A percentile compares a stretch with the other conserved stretches of the same genome.
phyloP scores from a whole-genome alignment of 2,329 filamentous ascomycete genomes.

The Bipolaris cookei region DNA sequence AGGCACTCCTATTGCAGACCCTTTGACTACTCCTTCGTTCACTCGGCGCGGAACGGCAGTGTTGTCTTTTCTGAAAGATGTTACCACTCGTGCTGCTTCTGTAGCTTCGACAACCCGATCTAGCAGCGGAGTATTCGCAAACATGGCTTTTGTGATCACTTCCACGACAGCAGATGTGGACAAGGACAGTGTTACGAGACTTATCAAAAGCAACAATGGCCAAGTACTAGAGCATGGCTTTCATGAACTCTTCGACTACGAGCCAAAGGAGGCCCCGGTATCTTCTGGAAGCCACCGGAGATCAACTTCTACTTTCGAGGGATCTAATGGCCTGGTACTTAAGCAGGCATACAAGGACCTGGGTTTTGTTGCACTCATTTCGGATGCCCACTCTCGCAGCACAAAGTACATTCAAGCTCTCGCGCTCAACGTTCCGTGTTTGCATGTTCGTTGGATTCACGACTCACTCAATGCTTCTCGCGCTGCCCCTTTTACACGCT shows the following conservation, averaged over 20 bases:
- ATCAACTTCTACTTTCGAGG: slow-evolving; percentile 22
- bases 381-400: slow-evolving; percentile 83
- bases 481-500: slow-evolving; percentile 77
- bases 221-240: slow-evolving; percentile 76
- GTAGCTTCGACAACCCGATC: slow-evolving; percentile 35
- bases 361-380: slow-evolving; percentile 84
- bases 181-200: slow-evolving; percentile 63
- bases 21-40: slow-evolving; percentile 57
- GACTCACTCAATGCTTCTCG: slow-evolving; percentile 68
- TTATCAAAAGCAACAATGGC: slow-evolving; percentile 76
- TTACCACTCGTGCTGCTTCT: slow-evolving; percentile 36
- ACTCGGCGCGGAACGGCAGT: slow-evolving; percentile 50
- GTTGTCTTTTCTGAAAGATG: slow-evolving; percentile 36
- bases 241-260: slow-evolving; percentile 74
- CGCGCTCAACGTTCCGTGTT: slow-evolving; percentile 84
- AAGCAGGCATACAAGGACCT: slow-evolving; percentile 59
- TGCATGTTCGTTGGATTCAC: slow-evolving; percentile 81
- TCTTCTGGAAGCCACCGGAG: slow-evolving; percentile 25
- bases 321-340: slow-evolving; percentile 58
- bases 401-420: slow-evolving; percentile 95
- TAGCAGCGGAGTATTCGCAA: slow-evolving; percentile 66
- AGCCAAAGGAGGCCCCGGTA: slow-evolving; percentile 25
- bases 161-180: slow-evolving; percentile 63
- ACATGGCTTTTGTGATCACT: slow-evolving; percentile 88
- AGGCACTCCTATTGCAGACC: slow-evolving; percentile 42